These are phyloP conservation scores for Trypanosoma boissoni DNA, from an alignment of 208 protist genomes.

Conservation along the genomic window DNA sequence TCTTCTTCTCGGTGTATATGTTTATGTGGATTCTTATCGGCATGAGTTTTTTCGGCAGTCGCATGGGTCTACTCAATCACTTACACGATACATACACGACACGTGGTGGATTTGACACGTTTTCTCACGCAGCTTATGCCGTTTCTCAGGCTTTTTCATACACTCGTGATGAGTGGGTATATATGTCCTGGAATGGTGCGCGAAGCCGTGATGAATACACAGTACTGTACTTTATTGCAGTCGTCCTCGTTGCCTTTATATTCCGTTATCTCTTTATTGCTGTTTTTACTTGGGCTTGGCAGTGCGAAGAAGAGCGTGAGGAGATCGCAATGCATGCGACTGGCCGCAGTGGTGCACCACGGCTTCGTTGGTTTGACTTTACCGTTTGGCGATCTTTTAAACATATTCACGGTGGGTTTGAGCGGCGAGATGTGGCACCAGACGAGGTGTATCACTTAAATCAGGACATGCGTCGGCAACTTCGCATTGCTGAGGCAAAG, in stretches of 20 bases:
- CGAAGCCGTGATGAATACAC: slow-evolving; percentile 76
- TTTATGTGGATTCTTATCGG: slow-evolving; percentile 90
- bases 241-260: slow-evolving; percentile 71
- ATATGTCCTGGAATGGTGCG: slow-evolving; percentile 83
- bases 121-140: slow-evolving; percentile 77
- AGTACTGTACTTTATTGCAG: slow-evolving; percentile 84
- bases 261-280: slow-evolving; percentile 89
- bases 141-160: slow-evolving; percentile 87
- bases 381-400: slow-evolving; percentile 91
- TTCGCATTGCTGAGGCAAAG: slow-evolving; percentile 76
- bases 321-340: slow-evolving; percentile 35
- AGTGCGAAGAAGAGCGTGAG: slow-evolving; percentile 70
- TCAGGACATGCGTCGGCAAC: slow-evolving; percentile 81
- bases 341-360: slow-evolving; percentile 18
- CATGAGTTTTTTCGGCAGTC: slow-evolving; percentile 91
- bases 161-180: slow-evolving; percentile 84
- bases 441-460: slow-evolving; percentile 89
- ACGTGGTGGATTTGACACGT: slow-evolving; percentile 72
- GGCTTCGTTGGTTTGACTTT: slow-evolving; percentile 87
- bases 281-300: slow-evolving; percentile 81
- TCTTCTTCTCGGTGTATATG: slow-evolving; percentile 91
- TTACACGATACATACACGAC: slow-evolving; percentile 46
- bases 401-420: slow-evolving; percentile 89
- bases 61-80: slow-evolving; percentile 53
- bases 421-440: slow-evolving; percentile 81